Evolutionary conservation across 345 rosid genomes (phyloP), one percentile per base, ranked within the genome.

Genomic region (Laguncularia racemosa): DNA sequence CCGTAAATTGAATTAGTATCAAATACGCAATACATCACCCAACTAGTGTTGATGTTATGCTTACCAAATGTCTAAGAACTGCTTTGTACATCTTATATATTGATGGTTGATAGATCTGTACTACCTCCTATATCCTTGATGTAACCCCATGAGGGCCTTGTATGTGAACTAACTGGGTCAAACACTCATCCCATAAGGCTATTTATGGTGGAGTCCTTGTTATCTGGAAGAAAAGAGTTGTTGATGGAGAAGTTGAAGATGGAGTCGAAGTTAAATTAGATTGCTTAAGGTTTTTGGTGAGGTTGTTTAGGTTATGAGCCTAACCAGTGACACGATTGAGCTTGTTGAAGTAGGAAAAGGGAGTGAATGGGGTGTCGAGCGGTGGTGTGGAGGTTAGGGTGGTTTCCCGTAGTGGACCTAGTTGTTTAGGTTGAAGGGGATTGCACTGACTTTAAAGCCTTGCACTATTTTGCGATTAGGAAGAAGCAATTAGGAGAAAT

Each of bases 271-370:
- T 28, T 47, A 1, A n/a, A n/a, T n/a, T n/a, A n/a, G 75, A 63
- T 0, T 80, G 71, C 38, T 75, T 79, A 6, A 75, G 57, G 6
- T 66, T 73, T 12, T 60, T 53, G 20, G 59, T 56, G 23, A 65
- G 67, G 49, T 73, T 64, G 60, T 66, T 71, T 46, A 78, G 62
- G 50, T 64, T 64, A 3, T 96, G 86, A 2, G 96, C 87, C 86
- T 90, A 93, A 45, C 89, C 99, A 16, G 96, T 95, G 57, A 93
- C 81, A 12, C 97, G 91, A 15, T 96, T 97, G 1, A 93, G 81
- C 62, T 87, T 93, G 2, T 89, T 96, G 4, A 90, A 82, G 51
- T 95, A 91, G 49, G 97, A 93, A 76, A 93, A 89, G 1, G 97
- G 84, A 2, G 88, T 88, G 19, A 78, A 77, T 10, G 95, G 98